A percentile compares a stretch with the other conserved stretches of the same genome.
phyloP scores from a whole-genome alignment of 2,329 filamentous ascomycete genomes.

The Phaeosphaeria sp. region DNA sequence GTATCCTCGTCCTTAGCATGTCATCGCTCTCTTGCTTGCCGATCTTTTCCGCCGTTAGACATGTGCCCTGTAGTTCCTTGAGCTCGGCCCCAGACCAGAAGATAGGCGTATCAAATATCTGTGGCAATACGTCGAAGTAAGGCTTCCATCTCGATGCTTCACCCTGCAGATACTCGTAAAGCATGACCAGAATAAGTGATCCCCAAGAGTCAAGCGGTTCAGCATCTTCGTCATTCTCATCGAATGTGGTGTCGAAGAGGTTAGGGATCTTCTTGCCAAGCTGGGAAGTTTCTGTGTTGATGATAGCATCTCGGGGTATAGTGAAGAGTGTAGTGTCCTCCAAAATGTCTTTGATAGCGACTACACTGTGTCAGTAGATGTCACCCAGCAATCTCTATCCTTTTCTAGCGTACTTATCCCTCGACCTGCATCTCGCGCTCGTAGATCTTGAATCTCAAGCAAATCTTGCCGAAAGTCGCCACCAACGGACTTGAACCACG shows the following conservation, averaged over 20 bases:
- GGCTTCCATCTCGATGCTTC: slow-evolving; percentile 29
- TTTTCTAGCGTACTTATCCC: slow-evolving; percentile 23
- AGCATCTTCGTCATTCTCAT: slow-evolving; percentile 20
- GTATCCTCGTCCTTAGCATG: slow-evolving; percentile 20
- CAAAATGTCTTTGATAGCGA: slow-evolving; percentile 21
- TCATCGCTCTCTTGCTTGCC: slow-evolving; percentile 28
- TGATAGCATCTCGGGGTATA: slow-evolving; percentile 28
- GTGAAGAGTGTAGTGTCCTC: slow-evolving; percentile 27
- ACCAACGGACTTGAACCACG: slow-evolving; percentile 28
- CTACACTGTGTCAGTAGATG: slow-evolving; percentile 8
- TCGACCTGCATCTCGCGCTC: slow-evolving; percentile 25
- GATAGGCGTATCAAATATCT: slow-evolving; percentile 29
- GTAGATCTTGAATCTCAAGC: slow-evolving; percentile 26
- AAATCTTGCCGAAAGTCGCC: slow-evolving; percentile 30
- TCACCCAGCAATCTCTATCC: background rate
- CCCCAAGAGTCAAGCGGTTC: slow-evolving; percentile 28
- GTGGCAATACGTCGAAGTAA: slow-evolving; percentile 27
- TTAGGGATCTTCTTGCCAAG: slow-evolving; percentile 20
- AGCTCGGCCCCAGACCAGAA: slow-evolving; percentile 28
- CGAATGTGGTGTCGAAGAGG: slow-evolving; percentile 18
- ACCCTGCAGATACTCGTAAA: slow-evolving; percentile 29
- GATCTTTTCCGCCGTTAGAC: slow-evolving; percentile 27
- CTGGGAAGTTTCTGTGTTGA: slow-evolving; percentile 27
- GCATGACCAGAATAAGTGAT: slow-evolving; percentile 27
- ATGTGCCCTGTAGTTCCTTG: slow-evolving; percentile 27